Conservation (phyloP, 306 rosid genomes). For the Leucaena leucocephala region DNA sequence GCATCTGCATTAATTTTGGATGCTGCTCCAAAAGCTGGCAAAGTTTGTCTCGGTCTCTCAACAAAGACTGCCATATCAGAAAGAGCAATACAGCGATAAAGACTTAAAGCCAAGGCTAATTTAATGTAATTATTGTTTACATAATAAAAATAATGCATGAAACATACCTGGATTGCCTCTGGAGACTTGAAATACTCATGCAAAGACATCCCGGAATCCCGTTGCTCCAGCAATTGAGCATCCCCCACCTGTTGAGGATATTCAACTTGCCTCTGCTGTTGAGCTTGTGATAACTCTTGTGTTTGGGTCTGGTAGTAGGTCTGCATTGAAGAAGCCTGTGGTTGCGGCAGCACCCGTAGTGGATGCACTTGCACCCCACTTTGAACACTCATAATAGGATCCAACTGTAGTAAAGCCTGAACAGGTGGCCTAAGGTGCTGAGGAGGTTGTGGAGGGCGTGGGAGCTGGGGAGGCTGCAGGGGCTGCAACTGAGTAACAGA, state of each 20-base stretch:
- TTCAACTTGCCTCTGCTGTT: slow-evolving; percentile 63
- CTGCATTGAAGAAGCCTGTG: slow-evolving; percentile 71
- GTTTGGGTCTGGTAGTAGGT: slow-evolving; percentile 68
- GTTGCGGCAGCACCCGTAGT: slow-evolving; percentile 77
- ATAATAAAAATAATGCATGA: not conserved
- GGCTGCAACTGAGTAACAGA: slow-evolving; percentile 87
- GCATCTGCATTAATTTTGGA: slow-evolving; percentile 98
- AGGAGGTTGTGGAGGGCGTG: slow-evolving; percentile 95
- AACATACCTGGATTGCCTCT: slow-evolving; percentile 90
- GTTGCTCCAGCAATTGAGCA: slow-evolving; percentile 55
- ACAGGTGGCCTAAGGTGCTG: slow-evolving; percentile 89
- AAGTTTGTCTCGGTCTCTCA: slow-evolving; percentile 89
- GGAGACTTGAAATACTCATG: slow-evolving; percentile 94
- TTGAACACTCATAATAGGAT: slow-evolving; percentile 64
- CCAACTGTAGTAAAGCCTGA: slow-evolving; percentile 76
- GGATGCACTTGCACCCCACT: slow-evolving; percentile 61
- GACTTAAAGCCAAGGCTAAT: slow-evolving; percentile 20
- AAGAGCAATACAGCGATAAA: slow-evolving; percentile 25
- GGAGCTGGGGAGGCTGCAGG: slow-evolving; percentile 95
- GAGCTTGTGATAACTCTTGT: slow-evolving; percentile 53
- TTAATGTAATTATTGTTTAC: not conserved
- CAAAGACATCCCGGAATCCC: slow-evolving; percentile 78
- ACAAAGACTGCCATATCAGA: slow-evolving; percentile 74
- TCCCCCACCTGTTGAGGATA: slow-evolving; percentile 59
- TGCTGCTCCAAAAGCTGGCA: slow-evolving; percentile 99